Evolutionary conservation across 75 land plant species (phyloP).

Genomic region (Larix kaempferi): DNA sequence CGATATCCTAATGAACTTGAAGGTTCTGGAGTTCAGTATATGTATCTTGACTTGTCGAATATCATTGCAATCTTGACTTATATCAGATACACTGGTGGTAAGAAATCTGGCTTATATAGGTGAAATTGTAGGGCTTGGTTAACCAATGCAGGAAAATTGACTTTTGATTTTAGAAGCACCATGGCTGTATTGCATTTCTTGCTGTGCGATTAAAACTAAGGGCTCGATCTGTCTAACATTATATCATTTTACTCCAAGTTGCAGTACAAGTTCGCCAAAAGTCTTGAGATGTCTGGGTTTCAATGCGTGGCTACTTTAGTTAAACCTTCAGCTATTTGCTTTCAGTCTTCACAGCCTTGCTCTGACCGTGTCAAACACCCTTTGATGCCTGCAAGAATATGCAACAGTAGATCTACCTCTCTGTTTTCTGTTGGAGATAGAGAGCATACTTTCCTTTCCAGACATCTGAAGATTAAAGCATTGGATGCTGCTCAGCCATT

Average conservation of each 20-base stretch:
- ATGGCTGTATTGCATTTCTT: background rate
- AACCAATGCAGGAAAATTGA: background rate
- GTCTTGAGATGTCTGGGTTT: background rate
- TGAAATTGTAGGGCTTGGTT: background rate
- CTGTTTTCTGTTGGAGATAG: background rate
- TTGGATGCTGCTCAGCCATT: slow-evolving; percentile 39
- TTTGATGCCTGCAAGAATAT: background rate
- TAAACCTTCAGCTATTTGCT: background rate
- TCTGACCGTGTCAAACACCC: background rate
- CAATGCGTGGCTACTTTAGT: background rate
- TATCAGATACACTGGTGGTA: background rate
- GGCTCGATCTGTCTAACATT: background rate
- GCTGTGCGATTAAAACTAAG: background rate
- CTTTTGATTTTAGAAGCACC: background rate
- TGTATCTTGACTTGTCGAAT: background rate
- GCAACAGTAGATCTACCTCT: background rate
- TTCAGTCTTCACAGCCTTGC: background rate
- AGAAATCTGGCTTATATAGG: background rate
- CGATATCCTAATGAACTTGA: background rate
- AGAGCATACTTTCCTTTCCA: background rate
- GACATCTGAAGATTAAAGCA: slow-evolving; percentile 4
- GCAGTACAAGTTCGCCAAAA: background rate
- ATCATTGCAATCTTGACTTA: no score
- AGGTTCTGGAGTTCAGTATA: background rate
- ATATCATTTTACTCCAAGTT: background rate